Evolutionary conservation across 257 asterid species (phyloP).

Genomic region (Echites panduratus): DNA sequence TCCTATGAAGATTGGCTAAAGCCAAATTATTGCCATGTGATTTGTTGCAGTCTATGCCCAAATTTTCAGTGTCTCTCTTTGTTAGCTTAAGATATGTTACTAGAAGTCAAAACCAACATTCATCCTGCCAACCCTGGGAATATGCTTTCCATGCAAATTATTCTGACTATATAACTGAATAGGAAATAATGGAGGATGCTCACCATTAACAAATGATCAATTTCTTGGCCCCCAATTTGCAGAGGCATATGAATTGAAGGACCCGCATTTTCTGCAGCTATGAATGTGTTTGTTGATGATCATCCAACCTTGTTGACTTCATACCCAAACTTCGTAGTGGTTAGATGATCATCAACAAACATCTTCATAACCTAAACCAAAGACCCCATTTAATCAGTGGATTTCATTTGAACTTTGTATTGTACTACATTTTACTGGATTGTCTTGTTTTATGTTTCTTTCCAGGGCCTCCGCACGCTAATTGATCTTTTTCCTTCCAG

Average conservation of each 20-base stretch:
- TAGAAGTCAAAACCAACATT: conserved; percentile 3
- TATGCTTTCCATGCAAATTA: background rate
- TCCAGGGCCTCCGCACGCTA: background rate
- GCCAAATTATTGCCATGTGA: background rate
- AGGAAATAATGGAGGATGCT: background rate
- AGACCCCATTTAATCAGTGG: background rate
- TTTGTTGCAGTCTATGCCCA: background rate
- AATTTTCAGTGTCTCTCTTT: background rate
- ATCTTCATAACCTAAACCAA: conserved; percentile 14
- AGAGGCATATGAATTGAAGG: background rate
- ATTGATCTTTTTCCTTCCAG: too few relatives aligned
- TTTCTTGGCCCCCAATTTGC: background rate
- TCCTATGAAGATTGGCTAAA: background rate
- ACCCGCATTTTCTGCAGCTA: conserved; percentile 1
- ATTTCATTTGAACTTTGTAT: background rate
- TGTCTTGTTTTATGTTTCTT: background rate
- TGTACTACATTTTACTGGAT: background rate
- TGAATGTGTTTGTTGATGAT: conserved; percentile 19
- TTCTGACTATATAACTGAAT: background rate
- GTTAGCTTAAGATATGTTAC: background rate
- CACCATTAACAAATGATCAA: background rate
- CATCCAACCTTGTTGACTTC: conserved; percentile 2
- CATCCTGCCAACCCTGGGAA: background rate
- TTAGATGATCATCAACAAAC: conserved; percentile 23
- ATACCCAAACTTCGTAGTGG: background rate